Base-by-base conservation (phyloP, 495 filamentous ascomycete species). In the Aspergillus heteromorphus region DNA sequence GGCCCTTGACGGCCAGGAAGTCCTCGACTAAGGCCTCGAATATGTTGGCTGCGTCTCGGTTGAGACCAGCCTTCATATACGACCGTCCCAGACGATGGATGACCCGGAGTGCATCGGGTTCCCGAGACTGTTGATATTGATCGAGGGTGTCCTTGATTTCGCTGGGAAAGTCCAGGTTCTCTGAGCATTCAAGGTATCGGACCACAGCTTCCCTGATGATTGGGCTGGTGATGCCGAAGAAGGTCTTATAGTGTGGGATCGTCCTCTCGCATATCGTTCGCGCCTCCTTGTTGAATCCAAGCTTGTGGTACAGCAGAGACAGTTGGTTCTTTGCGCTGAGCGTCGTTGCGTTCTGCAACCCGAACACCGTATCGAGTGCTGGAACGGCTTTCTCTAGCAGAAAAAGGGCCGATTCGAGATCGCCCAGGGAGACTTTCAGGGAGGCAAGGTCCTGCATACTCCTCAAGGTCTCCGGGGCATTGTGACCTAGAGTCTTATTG, bases 371-470 rank as follows among this genome's bases (percentile, higher is more conserved):
- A 23, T 67, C 66, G 10, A 65, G 61, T 3, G 64, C 57, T 2
- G 66, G 62, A n/a, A 69, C 64, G 19, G 60, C 64, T 29, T 69
- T 63, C 45, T 67, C 64, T 0, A 69, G 51, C 2, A 69, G 60
- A 4, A 65, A 45, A 4, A 67, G 57, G 2, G 66, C 66, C 1
- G 66, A 56, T 45, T 67, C 64, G 5, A 67, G 51, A 40, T 69
- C 66, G 13, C 66, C 66, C 1, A 69, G 40, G 4, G 50, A 49
- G 13, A 62, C 56, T 36, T 67, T 67, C 9, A 69, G 53, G 36
- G 53, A 60, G 18, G 66, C 66, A 45, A 69, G 57, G 30, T 65
- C 59, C 48, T 67, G 64, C 66, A 69, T 69, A 48, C 62, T 65
- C 38, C 49, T 61, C 19, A 69, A 51, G 1, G 66, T 69, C 13